Conservation (phyloP, 1,284 basidiomycete species). For the Trametes hirsuta region DNA sequence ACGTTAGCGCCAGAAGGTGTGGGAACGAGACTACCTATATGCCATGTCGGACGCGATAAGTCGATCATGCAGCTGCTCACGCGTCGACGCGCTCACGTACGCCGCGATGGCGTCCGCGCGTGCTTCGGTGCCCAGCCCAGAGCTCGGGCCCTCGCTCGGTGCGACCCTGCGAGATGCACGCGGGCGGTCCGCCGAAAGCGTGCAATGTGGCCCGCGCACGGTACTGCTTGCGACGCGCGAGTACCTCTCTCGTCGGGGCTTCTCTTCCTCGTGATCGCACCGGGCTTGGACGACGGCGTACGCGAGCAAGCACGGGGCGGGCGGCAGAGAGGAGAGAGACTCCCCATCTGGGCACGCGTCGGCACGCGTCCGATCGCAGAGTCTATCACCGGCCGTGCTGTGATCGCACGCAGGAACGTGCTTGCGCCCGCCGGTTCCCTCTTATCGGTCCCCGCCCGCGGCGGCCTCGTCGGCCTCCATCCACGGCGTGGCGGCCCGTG, state of each 20-base stretch:
- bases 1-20: too few species aligned
- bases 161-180: too few species aligned
- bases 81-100: constrained; percentile 1
- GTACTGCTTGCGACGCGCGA: not conserved
- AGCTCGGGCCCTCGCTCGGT: too few species aligned
- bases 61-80: not conserved
- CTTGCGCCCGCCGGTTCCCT: not conserved
- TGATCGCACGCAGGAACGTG: not conserved
- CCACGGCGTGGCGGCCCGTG: not conserved
- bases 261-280: constrained; percentile 1
- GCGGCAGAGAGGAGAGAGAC: constrained; percentile 1
- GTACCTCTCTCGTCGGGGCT: not conserved
- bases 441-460: not conserved
- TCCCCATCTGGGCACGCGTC: constrained; percentile 1
- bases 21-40: too few species aligned
- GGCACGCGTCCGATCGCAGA: constrained; percentile 6
- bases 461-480: not conserved
- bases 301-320: not conserved
- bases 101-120: not conserved
- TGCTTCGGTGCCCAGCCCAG: too few species aligned
- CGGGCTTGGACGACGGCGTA: not conserved
- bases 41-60: constrained; percentile 7
- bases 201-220: not conserved
- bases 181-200: too few species aligned
- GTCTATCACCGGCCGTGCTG: constrained; percentile 11